These are phyloP conservation scores for Fonsecaea multimorphosa DNA, from an alignment of 2,329 filamentous ascomycete genomes.

Conservation along the genomic window DNA sequence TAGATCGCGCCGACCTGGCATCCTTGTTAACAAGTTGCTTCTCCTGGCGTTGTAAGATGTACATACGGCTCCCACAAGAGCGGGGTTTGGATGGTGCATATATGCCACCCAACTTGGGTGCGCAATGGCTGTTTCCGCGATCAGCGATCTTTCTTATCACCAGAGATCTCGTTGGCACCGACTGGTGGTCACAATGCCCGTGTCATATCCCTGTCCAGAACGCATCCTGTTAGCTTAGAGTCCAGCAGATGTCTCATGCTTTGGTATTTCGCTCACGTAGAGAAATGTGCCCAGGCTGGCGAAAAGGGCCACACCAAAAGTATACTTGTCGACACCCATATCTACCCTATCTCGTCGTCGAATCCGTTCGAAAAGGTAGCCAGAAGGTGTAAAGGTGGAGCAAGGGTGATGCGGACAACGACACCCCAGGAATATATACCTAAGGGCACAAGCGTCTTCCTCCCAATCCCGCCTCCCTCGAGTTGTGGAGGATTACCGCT, in stretches of 20 bases:
- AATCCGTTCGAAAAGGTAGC: neutral
- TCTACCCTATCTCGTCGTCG: neutral
- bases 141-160: neutral
- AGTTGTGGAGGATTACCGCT: constrained; percentile 7
- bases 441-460: too few species aligned
- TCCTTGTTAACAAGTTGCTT: constrained; percentile 34
- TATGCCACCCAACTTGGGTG: constrained; percentile 66
- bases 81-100: constrained; percentile 56
- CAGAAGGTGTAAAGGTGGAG: neutral
- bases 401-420: neutral
- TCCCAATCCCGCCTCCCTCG: too few species aligned
- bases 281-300: constrained; percentile 14
- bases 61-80: constrained; percentile 24
- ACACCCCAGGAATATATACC: neutral
- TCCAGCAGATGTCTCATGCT: neutral
- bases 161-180: constrained; percentile 41
- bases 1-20: constrained; percentile 63
- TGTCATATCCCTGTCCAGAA: constrained; percentile 60
- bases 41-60: neutral
- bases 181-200: constrained; percentile 65
- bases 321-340: constrained; percentile 11
- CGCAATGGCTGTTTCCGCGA: constrained; percentile 55
- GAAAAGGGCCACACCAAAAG: constrained; percentile 13
- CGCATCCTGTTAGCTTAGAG: constrained; percentile 2
- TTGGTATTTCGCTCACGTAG: neutral